Conservation (phyloP, 345 rosid species). For the Arabis hirsuta region DNA sequence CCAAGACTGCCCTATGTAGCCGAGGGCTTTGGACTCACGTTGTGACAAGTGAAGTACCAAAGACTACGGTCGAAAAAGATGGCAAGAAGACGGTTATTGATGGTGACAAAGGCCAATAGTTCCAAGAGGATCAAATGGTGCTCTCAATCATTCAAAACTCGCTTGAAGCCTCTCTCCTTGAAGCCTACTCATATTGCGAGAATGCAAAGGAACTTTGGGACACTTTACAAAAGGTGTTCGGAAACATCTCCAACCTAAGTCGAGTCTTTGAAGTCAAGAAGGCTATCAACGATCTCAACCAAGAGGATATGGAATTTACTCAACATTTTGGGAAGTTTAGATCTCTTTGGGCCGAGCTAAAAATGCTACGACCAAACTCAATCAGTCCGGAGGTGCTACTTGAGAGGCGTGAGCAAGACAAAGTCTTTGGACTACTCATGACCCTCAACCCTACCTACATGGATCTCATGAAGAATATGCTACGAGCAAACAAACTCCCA, state of each 20-base stretch:
- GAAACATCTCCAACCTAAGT: not conserved
- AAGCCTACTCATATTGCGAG: not conserved
- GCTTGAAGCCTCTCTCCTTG: not conserved
- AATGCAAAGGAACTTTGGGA: not conserved
- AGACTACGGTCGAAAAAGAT: not conserved
- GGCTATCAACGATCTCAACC: not conserved
- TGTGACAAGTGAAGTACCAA: too few species aligned
- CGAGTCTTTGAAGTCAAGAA: not conserved
- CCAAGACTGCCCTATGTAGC: too few species aligned
- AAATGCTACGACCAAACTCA: not conserved
- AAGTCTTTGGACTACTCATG: not conserved
- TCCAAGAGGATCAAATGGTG: not conserved
- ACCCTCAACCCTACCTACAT: not conserved
- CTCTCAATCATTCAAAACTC: not conserved
- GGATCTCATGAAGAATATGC: not conserved
- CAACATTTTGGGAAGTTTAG: not conserved
- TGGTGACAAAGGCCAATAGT: not conserved
- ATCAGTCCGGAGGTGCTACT: not conserved
- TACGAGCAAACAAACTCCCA: not conserved
- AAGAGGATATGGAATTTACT: not conserved
- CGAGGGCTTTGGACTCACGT: too few species aligned
- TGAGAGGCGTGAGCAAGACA: not conserved
- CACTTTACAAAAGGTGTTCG: not conserved
- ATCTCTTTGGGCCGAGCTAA: not conserved
- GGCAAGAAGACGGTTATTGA: not conserved